phyloP scores from a whole-genome alignment of 805 yeast species.

The Candida nanaspora region DNA sequence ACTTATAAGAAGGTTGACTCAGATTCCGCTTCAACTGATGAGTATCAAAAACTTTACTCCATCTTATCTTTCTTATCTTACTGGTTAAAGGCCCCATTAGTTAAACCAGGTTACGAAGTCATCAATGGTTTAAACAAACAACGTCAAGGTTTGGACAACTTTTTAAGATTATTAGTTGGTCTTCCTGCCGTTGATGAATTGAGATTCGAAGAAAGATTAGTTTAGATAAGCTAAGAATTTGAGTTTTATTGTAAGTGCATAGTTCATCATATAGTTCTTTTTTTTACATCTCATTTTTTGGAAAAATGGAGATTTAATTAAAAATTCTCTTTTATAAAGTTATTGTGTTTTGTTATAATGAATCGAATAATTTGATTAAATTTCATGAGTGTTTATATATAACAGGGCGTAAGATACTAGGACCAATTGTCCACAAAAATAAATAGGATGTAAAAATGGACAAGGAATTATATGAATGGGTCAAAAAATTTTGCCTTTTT shows the following conservation, averaged over 20 bases:
- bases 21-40: constrained; percentile 18
- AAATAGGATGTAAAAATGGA: too few relatives aligned
- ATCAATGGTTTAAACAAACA: constrained; percentile 94
- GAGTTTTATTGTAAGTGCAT: too few relatives aligned
- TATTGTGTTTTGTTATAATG: too few relatives aligned
- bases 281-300: too few relatives aligned
- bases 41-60: constrained; percentile 65
- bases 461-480: not conserved
- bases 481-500: not conserved
- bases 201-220: constrained; percentile 87
- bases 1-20: constrained; percentile 54
- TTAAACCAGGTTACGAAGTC: constrained; percentile 84
- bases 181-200: constrained; percentile 85
- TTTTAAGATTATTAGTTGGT: constrained; percentile 83
- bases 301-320: too few relatives aligned
- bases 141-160: constrained; percentile 86
- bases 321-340: too few relatives aligned
- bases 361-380: too few relatives aligned
- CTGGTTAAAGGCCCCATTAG: constrained; percentile 95
- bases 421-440: too few relatives aligned
- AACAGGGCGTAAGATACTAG: too few relatives aligned
- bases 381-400: too few relatives aligned
- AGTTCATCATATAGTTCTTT: too few relatives aligned
- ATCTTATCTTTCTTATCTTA: constrained; percentile 82
- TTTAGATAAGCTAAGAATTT: constrained; percentile 10